Evolutionary conservation across 306 rosid species (phyloP), one percentile per base, ranked within the genome.

Genomic region (Arachis stenosperma): DNA sequence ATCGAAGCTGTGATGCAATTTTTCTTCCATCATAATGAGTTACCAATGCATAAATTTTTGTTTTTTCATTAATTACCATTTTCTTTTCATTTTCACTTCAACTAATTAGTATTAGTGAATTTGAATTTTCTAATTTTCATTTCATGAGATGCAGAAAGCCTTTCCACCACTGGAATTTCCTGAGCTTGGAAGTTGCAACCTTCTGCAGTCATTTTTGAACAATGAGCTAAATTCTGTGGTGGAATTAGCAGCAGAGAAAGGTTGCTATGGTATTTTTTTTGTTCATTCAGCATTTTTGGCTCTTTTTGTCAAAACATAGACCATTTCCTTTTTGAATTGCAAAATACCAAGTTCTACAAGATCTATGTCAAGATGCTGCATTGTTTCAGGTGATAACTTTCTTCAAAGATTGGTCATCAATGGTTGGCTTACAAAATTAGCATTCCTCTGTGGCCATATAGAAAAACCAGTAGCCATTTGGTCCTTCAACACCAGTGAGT

Each of bases 371-470:
- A 17, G 66, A 56, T 62, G 44, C 39, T 41, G 43, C 61, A n/a
- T 62, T 84, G 6, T 79, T 83, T 65, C 84, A 91, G 98, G 90
- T 59, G 79, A 74, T 64, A 63, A 66, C 44, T 89, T 93, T 78
- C 82, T 91, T 30, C 91, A 85, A 86, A 90, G 94, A 44, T 78
- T 93, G 68, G 60, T 89, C 67, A 70, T 75, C 59, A 75, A 81
- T 87, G 98, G 96, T 3, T 92, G 98, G 98, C 93, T 93, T 74
- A 74, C 76, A 47, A 84, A 81, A 79, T 68, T 91, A 79, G 90
- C 81, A 51, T 61, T 76, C 37, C 52, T 82, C 12, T 39, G 77
- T 60, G 78, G 88, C 36, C 90, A 62, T 78, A 79, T 86, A 39
- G 97, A 91, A 81, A 86, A 89, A 75, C 76, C 94, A 71, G 74